Evolutionary conservation across 192 early-diverging fungal species (phyloP), one percentile per base, ranked within the genome.

Genomic region (Bifiguratus adelaidae): DNA sequence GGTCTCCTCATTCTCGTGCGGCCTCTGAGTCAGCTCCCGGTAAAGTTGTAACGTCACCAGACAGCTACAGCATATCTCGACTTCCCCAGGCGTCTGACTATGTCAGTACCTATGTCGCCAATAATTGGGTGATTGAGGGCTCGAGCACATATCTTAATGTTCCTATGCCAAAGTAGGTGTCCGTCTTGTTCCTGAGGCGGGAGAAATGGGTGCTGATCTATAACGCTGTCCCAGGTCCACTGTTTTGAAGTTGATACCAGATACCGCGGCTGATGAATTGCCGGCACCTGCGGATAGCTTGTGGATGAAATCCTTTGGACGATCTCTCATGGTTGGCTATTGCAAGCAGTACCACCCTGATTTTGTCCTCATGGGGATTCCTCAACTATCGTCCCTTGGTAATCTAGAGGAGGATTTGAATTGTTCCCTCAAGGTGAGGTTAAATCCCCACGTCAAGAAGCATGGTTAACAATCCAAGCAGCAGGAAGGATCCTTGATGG

Each of bases 301-400:
- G 5, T 77, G 61, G 44, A 63, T 63, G 38, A 77, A 77, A 44
- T 77, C 74, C 1, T 77, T 73, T 47, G 74, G 74, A 4, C 55
- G 74, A 24, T 77, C 74, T 13, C 41, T 77, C 19, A 77, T 77
- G 74, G 74, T 55, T 20, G 65, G 67, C 3, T 73, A 68, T 20
- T 65, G 67, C 30, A 62, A 73, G 8, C 50, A 35, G 7, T 77
- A 77, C 28, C 72, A 70, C 56, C 60, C 74, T 0, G 74, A 77
- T 24, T 77, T 77, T 58, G 74, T 69, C 7, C 47, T 77, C 13
- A 73, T 77, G 70, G 74, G 74, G 7, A 50, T 77, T 3, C 70
- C 70, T 9, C 60, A 45, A 29, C 28, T 33, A 7, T 30, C 48
- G 19, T 55, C 49, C 7, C 36, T 43, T 23, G 35, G 32, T n/a